phyloP scores from a whole-genome alignment of 108 stramenopile species.

The Cyclotella distinguenda region DNA sequence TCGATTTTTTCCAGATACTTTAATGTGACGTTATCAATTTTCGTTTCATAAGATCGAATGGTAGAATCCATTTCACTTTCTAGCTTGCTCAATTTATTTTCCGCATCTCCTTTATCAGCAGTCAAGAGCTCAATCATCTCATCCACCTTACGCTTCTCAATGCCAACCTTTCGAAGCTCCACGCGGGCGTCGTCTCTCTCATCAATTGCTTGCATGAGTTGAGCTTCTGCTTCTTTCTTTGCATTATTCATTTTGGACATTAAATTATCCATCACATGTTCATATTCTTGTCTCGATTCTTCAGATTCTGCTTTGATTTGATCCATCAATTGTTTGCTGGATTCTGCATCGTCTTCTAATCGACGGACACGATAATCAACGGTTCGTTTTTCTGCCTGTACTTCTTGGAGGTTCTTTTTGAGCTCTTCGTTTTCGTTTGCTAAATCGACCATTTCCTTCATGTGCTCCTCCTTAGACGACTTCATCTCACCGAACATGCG shows the following conservation, averaged over 20 bases:
- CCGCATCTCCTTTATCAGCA: slow-evolving; percentile 40
- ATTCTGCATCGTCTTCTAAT: slow-evolving; percentile 38
- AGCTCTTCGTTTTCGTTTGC: slow-evolving; percentile 35
- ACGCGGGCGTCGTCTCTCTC: slow-evolving; percentile 27
- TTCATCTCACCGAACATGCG: slow-evolving; percentile 33
- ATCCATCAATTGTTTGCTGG: slow-evolving; percentile 25
- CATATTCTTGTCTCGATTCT: slow-evolving; percentile 31
- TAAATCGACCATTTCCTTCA: slow-evolving; percentile 32
- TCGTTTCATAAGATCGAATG: slow-evolving; percentile 33
- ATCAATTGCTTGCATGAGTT: slow-evolving; percentile 10
- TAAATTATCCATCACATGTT: slow-evolving; percentile 42
- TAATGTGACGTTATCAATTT: slow-evolving; percentile 43
- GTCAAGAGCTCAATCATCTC: slow-evolving; percentile 35
- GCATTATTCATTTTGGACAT: slow-evolving; percentile 44
- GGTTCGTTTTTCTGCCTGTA: slow-evolving; percentile 32
- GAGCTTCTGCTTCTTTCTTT: slow-evolving; percentile 31
- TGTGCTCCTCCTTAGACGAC: slow-evolving; percentile 30
- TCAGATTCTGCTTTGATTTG: slow-evolving; percentile 21
- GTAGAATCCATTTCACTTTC: slow-evolving; percentile 39
- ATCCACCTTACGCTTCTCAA: slow-evolving; percentile 37
- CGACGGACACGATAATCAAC: slow-evolving; percentile 40
- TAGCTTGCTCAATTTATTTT: slow-evolving; percentile 21
- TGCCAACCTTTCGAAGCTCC: slow-evolving; percentile 19
- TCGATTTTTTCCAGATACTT: slow-evolving; percentile 48
- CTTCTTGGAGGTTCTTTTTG: slow-evolving; percentile 31